phyloP scores from a whole-genome alignment of 306 rosid species.

The Vigna nakashimae region DNA sequence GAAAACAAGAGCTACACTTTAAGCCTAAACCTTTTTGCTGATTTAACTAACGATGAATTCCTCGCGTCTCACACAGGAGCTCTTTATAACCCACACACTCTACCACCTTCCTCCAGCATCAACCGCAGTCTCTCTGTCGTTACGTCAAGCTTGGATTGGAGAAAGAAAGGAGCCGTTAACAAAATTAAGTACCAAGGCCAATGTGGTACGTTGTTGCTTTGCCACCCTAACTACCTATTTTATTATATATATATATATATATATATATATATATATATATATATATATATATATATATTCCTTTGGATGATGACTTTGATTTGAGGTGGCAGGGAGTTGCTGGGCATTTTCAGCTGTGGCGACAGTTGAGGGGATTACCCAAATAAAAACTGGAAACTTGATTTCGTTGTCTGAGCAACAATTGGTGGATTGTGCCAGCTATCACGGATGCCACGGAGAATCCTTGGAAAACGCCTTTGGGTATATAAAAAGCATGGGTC shows the following conservation, averaged over 20 bases:
- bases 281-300: too few relatives aligned
- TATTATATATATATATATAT: too few relatives aligned
- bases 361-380: slow-evolving; percentile 30
- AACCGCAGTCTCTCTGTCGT: neutral
- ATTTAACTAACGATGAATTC: slow-evolving; percentile 20
- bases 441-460: slow-evolving; percentile 7
- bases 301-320: neutral
- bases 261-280: too few relatives aligned
- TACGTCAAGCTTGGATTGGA: slow-evolving; percentile 32
- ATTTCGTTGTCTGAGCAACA: slow-evolving; percentile 50
- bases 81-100: neutral
- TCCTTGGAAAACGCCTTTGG: neutral
- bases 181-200: neutral
- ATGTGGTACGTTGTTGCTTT: slow-evolving; percentile 1
- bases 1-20: slow-evolving; percentile 6
- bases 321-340: slow-evolving; percentile 25
- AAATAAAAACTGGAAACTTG: slow-evolving; percentile 38
- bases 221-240: neutral
- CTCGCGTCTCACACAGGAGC: slow-evolving; percentile 8
- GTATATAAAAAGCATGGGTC: slow-evolving; percentile 34
- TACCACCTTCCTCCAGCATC: neutral
- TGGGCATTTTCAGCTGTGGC: slow-evolving; percentile 44
- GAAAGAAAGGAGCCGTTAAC: slow-evolving; percentile 22
- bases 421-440: slow-evolving; percentile 35
- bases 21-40: slow-evolving; percentile 15